Percentiles rank a stretch among this genome's conserved stretches.
These are phyloP conservation scores for Oidiodendron maius DNA, from an alignment of 495 filamentous ascomycete species.

Conservation along the genomic window DNA sequence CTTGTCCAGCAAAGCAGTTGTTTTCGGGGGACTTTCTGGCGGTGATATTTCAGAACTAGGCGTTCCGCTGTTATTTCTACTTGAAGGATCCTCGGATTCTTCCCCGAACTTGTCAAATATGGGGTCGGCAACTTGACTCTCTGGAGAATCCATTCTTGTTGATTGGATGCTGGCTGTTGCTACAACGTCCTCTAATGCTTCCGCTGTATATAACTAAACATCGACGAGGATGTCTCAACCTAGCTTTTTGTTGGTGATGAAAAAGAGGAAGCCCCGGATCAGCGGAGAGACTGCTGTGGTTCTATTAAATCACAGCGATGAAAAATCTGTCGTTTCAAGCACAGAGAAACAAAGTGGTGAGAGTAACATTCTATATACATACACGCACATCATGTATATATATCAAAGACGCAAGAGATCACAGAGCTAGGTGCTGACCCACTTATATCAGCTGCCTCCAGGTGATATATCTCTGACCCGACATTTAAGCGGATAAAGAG, in stretches of 20 bases:
- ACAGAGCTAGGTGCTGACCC: background rate
- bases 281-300: too few species aligned
- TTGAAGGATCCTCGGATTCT: conserved; percentile 21
- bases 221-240: too few species aligned
- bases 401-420: conserved; percentile 1
- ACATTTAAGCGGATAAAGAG: conserved; percentile 19
- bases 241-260: too few species aligned
- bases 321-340: too few species aligned
- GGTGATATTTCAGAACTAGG: conserved; percentile 45
- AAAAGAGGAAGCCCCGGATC: too few species aligned
- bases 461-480: conserved; percentile 20
- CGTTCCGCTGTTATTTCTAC: conserved; percentile 36
- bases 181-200: too few species aligned
- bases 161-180: too few species aligned
- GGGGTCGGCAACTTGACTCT: conserved; percentile 9
- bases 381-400: too few species aligned
- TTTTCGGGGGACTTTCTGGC: conserved; percentile 37
- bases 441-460: conserved; percentile 17
- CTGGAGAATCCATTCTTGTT: conserved; percentile 14
- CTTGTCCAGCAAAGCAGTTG: conserved; percentile 11
- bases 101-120: conserved; percentile 20
- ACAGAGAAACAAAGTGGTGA: too few species aligned
- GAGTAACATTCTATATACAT: too few species aligned
- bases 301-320: too few species aligned
- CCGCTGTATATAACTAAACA: too few species aligned